A percentile compares a stretch with the other conserved stretches of the same genome.
These are phyloP conservation scores for Phaffomyces antillensis DNA, from an alignment of 805 yeast genomes.

Conservation along the genomic window DNA sequence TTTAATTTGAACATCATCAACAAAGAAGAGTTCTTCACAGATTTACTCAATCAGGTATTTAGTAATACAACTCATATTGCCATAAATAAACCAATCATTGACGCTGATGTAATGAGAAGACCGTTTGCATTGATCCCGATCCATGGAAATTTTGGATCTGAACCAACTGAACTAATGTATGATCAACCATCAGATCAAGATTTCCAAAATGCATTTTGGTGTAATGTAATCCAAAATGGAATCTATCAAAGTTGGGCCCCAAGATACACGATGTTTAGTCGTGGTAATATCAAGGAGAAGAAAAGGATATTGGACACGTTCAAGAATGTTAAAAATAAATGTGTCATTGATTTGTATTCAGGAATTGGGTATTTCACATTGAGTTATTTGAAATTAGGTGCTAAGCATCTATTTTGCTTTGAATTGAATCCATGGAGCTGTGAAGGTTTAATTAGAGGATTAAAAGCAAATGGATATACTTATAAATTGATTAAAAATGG, in stretches of 20 bases:
- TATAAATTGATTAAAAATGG: constrained; percentile 28
- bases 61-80: constrained; percentile 55
- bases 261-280: constrained; percentile 73
- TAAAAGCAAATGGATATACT: constrained; percentile 35
- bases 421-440: constrained; percentile 83
- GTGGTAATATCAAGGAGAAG: constrained; percentile 83
- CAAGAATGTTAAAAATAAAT: constrained; percentile 29
- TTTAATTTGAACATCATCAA: constrained; percentile 8
- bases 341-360: constrained; percentile 64
- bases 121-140: constrained; percentile 58
- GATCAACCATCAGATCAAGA: constrained; percentile 36
- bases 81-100: constrained; percentile 57
- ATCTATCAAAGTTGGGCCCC: constrained; percentile 83
- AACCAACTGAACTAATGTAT: constrained; percentile 19
- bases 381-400: constrained; percentile 51
- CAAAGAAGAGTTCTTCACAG: constrained; percentile 12
- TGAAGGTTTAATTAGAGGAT: constrained; percentile 58
- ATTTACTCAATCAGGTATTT: constrained; percentile 17
- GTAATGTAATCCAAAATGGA: constrained; percentile 62
- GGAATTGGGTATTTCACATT: constrained; percentile 85
- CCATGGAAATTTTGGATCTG: constrained; percentile 60
- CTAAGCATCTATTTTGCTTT: constrained; percentile 60
- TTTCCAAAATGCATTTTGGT: constrained; percentile 61
- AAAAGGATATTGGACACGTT: constrained; percentile 47
- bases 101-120: constrained; percentile 49